Evolutionary conservation across 1,139 yeast species (phyloP), one percentile per base, ranked within the genome.

Genomic region (Dujonia santamariae): DNA sequence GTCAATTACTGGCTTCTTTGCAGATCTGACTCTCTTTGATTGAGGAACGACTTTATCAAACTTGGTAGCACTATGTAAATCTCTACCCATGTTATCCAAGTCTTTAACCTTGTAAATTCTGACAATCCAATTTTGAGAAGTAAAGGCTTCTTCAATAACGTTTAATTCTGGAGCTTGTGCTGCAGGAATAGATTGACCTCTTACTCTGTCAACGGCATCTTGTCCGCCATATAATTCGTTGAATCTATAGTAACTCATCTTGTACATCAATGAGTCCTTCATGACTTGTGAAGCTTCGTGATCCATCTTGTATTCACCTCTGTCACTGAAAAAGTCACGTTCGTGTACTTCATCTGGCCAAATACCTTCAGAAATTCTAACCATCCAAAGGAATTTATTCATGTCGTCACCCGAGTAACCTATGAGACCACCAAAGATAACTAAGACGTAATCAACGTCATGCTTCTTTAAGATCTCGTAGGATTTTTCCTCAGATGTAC

Each of bases 351-450:
- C 97, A 23, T 92, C 97, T 1, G 99, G 99, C 99, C 99, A 94
- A 43, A 94, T 87, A 41, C 98, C 98, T 62, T 92, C 96, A n/a
- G 97, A 78, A 47, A 94, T 94, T 61, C 98, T 79, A 30, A 94
- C 90, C 99, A 94, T 94, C 99, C 99, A 94, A 53, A 94, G 64
- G 65, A 88, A 94, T 63, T 94, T 94, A 70, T 94, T 94, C 53
- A 94, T 71, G 63, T 94, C 99, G 60, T 94, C 99, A 38, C 99
- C 98, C 11, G 95, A 81, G 65, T 78, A 94, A 22, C 98, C 98
- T 38, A 94, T 59, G 32, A 88, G 67, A 18, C 98, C 98, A 36
- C 99, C 99, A 56, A 92, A 94, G 38, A 94, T 85, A 38, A 94
- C 84, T 45, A 94, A 69, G 22, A 94, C 87, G 56, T 92, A 92